These are phyloP conservation scores for Ceratobasidium sp. DNA, from an alignment of 1,284 basidiomycete genomes.

Conservation along the genomic window DNA sequence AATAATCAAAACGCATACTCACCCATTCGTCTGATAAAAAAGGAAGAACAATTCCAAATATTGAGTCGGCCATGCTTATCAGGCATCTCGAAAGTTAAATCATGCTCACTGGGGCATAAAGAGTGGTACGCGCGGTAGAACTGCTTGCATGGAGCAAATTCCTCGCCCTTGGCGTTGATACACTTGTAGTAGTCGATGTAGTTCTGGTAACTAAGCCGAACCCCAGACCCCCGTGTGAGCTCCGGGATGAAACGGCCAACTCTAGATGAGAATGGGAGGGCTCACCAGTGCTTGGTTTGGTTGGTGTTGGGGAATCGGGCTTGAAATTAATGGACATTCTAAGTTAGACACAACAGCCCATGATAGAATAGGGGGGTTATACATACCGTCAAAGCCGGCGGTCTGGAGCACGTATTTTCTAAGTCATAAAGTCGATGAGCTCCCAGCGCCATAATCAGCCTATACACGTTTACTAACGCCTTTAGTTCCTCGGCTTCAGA, in stretches of 20 bases:
- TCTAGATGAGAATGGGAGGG: slow-evolving; percentile 11
- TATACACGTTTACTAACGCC: slow-evolving; percentile 22
- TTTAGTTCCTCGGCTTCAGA: slow-evolving; percentile 61
- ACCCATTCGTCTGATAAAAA: slow-evolving; percentile 82
- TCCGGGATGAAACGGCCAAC: not conserved
- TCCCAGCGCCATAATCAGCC: slow-evolving; percentile 31
- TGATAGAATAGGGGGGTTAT: not conserved
- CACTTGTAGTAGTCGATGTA: slow-evolving; percentile 99
- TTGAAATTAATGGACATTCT: slow-evolving; percentile 50
- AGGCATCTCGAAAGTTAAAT: not conserved
- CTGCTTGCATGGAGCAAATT: slow-evolving; percentile 97
- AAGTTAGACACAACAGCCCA: too few species aligned
- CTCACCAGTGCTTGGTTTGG: slow-evolving; percentile 93
- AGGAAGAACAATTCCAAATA: slow-evolving; percentile 35
- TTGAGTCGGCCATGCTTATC: slow-evolving; percentile 26
- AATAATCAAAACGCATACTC: slow-evolving; percentile 49
- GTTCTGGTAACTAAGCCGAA: slow-evolving; percentile 81
- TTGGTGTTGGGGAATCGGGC: slow-evolving; percentile 97
- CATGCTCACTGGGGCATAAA: slow-evolving; percentile 92
- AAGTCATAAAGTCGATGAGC: slow-evolving; percentile 43
- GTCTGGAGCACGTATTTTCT: slow-evolving; percentile 89
- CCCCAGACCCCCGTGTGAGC: slow-evolving; percentile 10
- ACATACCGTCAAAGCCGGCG: slow-evolving; percentile 83
- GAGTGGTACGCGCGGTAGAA: slow-evolving; percentile 98
- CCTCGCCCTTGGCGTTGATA: slow-evolving; percentile 96